phyloP scores from a whole-genome alignment of 345 rosid species.

The Cochlearia excelsa region DNA sequence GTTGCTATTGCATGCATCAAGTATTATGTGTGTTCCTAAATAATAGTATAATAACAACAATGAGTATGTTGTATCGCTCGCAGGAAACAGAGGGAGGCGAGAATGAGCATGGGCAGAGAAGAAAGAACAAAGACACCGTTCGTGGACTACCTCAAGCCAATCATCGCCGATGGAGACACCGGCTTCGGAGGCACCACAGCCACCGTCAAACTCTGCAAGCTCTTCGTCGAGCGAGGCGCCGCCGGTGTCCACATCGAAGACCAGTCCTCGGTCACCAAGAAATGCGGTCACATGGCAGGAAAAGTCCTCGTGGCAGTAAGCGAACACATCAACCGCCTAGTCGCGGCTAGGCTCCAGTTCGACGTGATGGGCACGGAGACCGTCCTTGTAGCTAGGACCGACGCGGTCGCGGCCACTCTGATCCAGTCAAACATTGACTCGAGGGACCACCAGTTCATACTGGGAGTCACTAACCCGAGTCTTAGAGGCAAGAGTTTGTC shows the following conservation, averaged over 20 bases:
- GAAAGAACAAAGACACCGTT: conserved; percentile 79
- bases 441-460: conserved; percentile 88
- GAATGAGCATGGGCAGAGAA: conserved; percentile 86
- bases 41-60: conserved; percentile 7
- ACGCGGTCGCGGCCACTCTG: conserved; percentile 79
- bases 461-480: conserved; percentile 80
- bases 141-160: conserved; percentile 89
- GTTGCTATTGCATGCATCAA: background rate
- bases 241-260: conserved; percentile 97
- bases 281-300: conserved; percentile 97
- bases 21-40: no score
- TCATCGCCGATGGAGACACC: conserved; percentile 95
- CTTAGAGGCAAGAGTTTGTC: conserved; percentile 68
- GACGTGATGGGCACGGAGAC: conserved; percentile 97
- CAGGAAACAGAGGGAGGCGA: conserved; percentile 82
- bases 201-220: conserved; percentile 93
- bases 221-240: conserved; percentile 90
- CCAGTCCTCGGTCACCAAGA: conserved; percentile 89
- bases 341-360: conserved; percentile 91
- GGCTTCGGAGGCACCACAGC: conserved; percentile 96
- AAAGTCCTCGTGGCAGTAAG: conserved; percentile 89
- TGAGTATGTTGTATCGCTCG: conserved; percentile 4
- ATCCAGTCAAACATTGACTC: conserved; percentile 82
- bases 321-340: conserved; percentile 87
- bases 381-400: conserved; percentile 84